Base-by-base conservation (phyloP, 2,329 filamentous ascomycete species). In the Fusarium stilboides region DNA sequence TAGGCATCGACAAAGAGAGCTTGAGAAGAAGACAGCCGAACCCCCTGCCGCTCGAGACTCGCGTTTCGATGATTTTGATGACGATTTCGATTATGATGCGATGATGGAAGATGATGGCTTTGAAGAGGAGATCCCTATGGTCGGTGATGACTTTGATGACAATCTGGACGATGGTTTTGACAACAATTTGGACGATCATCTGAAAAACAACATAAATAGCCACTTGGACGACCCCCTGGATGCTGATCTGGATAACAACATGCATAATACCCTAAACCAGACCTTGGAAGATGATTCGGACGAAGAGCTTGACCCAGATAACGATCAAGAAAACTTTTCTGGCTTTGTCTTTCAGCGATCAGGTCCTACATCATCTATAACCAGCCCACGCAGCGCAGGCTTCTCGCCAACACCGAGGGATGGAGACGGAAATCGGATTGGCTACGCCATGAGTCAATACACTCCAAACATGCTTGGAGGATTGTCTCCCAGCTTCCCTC, bases 71-170 rank as follows among this genome's bases (percentile, higher is more conserved):
- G 88, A 90, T 52, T 88, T 88, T 71, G 87, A 90, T 68, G 88
- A 88, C 31, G 87, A 89, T 68, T 87, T 88, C 68, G 87, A 89
- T 74, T 89, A 89, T 69, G 87, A 90, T 57, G 86, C 85, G 14
- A 88, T 89, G 83, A 87, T 89, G 81, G 87, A 90, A 28, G 88
- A 90, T 51, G 89, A 88, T 68, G 89, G 86, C 0, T 80, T 89
- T 4, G 90, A 92, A 68, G 91, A 92, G 76, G 77, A 78, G 19
- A 72, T 72, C 52, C 72, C 64, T 44, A 74, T 75, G 62, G 69
- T 71, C 15, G 73, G 78, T 14, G 74, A 78, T 20, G 75, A 76
- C 13, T 72, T 75, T 22, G 75, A 77, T n/a, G 76, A 76, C 28
- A 31, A 31, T 14, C 69, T 76, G 42, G 68, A 68, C 39, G 44